Evolutionary conservation across 805 yeast species (phyloP).

Genomic region (Starmerella apicola): DNA sequence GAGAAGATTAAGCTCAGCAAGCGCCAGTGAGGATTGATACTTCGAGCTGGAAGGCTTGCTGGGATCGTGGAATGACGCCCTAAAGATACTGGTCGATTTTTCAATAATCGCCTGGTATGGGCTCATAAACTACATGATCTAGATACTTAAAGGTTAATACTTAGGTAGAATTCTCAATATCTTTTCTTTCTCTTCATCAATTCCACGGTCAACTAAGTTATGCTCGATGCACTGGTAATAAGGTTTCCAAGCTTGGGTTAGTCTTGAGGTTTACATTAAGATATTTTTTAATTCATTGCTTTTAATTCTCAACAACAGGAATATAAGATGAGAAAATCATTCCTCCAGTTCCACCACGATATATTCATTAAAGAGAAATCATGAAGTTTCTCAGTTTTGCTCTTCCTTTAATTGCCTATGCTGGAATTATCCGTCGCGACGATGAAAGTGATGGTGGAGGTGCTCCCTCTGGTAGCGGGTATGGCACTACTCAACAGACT

Average conservation of each 20-base stretch:
- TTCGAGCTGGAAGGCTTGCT: conserved; percentile 8
- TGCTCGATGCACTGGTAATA: too few species aligned
- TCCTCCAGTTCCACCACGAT: not conserved
- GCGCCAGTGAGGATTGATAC: conserved; percentile 19
- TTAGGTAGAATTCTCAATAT: too few species aligned
- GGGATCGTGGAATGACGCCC: conserved; percentile 22
- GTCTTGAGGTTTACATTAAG: too few species aligned
- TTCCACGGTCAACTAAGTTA: too few species aligned
- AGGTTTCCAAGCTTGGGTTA: too few species aligned
- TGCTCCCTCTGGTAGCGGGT: conserved; percentile 3
- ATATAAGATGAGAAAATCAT: too few species aligned
- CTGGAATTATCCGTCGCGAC: conserved; percentile 4
- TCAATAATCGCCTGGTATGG: conserved; percentile 13
- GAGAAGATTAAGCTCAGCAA: conserved; percentile 25
- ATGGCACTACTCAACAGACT: not conserved
- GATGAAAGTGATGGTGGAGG: conserved; percentile 11
- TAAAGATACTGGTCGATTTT: conserved; percentile 12
- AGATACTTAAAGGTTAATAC: too few species aligned
- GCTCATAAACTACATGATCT: conserved; percentile 19
- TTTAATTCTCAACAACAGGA: too few species aligned
- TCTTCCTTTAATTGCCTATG: not conserved
- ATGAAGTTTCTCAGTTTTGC: not conserved
- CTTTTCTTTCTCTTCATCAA: too few species aligned
- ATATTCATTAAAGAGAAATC: too few species aligned
- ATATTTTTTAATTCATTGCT: too few species aligned